phyloP scores from a whole-genome alignment of 768 basidiomycete species.

The Kwoniella bestiolae region DNA sequence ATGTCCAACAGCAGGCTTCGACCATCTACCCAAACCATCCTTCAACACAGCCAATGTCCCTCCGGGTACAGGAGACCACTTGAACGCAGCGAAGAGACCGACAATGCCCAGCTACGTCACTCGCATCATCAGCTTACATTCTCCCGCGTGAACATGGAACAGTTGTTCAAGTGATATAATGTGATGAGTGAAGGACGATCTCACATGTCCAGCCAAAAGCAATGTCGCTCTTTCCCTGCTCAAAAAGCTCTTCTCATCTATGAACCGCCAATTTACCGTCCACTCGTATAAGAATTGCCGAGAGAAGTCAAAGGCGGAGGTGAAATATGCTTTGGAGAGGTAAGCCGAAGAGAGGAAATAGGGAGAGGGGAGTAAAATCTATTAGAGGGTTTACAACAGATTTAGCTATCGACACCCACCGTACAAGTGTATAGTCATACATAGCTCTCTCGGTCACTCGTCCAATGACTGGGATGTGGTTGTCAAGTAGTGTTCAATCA shows the following conservation, averaged over 20 bases:
- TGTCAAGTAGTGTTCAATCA: not conserved
- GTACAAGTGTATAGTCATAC: too few relatives aligned
- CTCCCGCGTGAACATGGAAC: not conserved
- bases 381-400: too few relatives aligned
- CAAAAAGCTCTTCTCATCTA: constrained; percentile 77
- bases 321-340: constrained; percentile 65
- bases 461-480: too few relatives aligned
- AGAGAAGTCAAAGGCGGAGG: constrained; percentile 80
- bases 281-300: constrained; percentile 91
- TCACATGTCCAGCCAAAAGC: constrained; percentile 71
- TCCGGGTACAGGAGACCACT: constrained; percentile 76
- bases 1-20: constrained; percentile 62
- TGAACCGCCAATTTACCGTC: constrained; percentile 97
- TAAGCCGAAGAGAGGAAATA: constrained; percentile 68
- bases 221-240: constrained; percentile 66
- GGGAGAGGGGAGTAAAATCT: constrained; percentile 69
- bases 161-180: not conserved
- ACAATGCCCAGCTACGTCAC: constrained; percentile 59
- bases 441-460: too few relatives aligned
- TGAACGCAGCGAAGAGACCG: constrained; percentile 68
- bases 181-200: not conserved
- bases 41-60: constrained; percentile 67
- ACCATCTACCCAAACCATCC: constrained; percentile 62
- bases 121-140: not conserved
- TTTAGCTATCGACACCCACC: too few relatives aligned